Evolutionary conservation across 73 alveolate genomes (phyloP).

Genomic region (Paramecium pentaurelia): DNA sequence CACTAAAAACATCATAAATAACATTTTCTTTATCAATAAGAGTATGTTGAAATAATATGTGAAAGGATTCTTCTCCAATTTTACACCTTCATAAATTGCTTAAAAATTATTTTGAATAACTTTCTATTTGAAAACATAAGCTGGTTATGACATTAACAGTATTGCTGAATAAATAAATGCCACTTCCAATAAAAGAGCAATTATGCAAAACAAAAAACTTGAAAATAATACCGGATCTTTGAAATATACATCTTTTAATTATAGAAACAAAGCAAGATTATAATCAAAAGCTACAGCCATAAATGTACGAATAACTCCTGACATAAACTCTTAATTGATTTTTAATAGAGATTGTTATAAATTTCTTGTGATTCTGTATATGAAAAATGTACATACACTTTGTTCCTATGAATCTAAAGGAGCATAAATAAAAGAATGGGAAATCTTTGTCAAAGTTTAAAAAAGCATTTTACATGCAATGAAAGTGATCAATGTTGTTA

Average conservation of each 20-base stretch:
- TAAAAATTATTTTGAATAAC: background rate
- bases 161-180: background rate
- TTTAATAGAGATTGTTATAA: background rate
- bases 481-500: background rate
- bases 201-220: background rate
- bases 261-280: slow-evolving; percentile 6
- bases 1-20: slow-evolving; percentile 32
- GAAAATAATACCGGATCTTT: background rate
- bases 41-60: background rate
- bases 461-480: background rate
- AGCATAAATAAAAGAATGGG: background rate
- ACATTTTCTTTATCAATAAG: background rate
- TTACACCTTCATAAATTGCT: slow-evolving; percentile 25
- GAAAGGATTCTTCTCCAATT: background rate
- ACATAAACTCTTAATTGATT: background rate
- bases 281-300: slow-evolving; percentile 41
- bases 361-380: slow-evolving; percentile 10
- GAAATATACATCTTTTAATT: background rate
- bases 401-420: background rate
- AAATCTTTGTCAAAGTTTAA: background rate
- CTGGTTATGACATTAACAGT: background rate
- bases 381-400: background rate
- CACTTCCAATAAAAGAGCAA: background rate
- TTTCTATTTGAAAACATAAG: background rate
- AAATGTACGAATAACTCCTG: slow-evolving; percentile 28